phyloP scores from a whole-genome alignment of 495 filamentous ascomycete species.

The Penicillium odoratum region DNA sequence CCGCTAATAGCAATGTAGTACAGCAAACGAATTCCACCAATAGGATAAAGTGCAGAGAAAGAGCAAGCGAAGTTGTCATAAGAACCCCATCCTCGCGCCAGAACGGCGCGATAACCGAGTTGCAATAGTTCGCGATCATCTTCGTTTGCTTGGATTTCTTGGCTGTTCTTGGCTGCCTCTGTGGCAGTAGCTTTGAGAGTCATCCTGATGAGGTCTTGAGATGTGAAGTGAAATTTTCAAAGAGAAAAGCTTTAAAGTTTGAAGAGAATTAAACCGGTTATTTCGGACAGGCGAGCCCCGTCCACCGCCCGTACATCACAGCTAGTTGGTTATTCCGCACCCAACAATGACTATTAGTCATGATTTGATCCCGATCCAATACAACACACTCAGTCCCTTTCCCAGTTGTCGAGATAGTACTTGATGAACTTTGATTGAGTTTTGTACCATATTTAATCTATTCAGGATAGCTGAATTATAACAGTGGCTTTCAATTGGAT shows the following conservation, averaged over 20 bases:
- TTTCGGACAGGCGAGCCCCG: background rate
- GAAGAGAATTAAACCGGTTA: background rate
- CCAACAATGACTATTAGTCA: background rate
- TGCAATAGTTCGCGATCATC: slow-evolving; percentile 36
- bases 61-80: slow-evolving; percentile 41
- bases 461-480: too few species aligned
- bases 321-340: too few species aligned
- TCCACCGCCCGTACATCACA: too few species aligned
- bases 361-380: too few species aligned
- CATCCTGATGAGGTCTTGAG: background rate
- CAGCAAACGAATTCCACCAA: slow-evolving; percentile 35
- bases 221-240: background rate
- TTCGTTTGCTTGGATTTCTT: slow-evolving; percentile 19
- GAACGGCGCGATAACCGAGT: slow-evolving; percentile 34
- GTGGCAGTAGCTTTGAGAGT: background rate
- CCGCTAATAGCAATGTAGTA: slow-evolving; percentile 37
- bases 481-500: too few species aligned
- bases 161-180: slow-evolving; percentile 14
- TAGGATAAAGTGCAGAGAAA: slow-evolving; percentile 34
- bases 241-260: background rate
- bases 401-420: too few species aligned
- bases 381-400: too few species aligned
- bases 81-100: slow-evolving; percentile 31
- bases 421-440: too few species aligned
- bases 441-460: too few species aligned